Evolutionary conservation across 73 alveolate genomes (phyloP), one percentile per base, ranked within the genome.

Genomic region (Symbiodinium pilosum): DNA sequence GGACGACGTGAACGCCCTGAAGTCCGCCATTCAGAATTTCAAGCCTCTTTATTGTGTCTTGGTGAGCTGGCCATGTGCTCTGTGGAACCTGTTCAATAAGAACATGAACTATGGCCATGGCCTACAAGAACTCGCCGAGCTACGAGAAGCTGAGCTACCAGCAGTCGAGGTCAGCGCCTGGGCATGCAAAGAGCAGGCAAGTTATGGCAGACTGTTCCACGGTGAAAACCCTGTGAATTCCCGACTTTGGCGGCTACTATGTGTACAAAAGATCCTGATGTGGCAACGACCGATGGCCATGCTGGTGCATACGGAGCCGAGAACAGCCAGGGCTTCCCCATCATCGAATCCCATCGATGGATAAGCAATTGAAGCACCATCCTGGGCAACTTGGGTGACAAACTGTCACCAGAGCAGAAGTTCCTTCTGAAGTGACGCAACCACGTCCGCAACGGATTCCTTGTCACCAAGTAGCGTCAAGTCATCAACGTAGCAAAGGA

Each of bases 251-350:
- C n/a, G n/a, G n/a, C n/a, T n/a, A n/a, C n/a, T n/a, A n/a, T n/a
- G n/a, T n/a, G n/a, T n/a, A n/a, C n/a, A n/a, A n/a, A 34, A 77
- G 11, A 85, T 14, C 83, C n/a, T 41, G 51, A 68, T 2, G 36
- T 2, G 30, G 32, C 18, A 18, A 44, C n/a, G 6, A 28, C 38
- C 21, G 24, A 14, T 0, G 7, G 93, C 3, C 83, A 85, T 83
- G 89, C 64, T 12, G 89, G 40, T 8, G 89, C 89, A 32, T 40
- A 39, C 4, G 89, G 89, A 0, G 81, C 77, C 11, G 93, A 85
- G 18, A 85, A n/a, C 34, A 3, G 7, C 32, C 38, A 43, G 30
- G 83, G 93, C 36, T 3, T 28, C 54, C 93, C 93, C 34, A 38
- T 85, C 36, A 36, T 9, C 9, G 51, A n/a, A 11, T 83, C 47